Base-by-base conservation (phyloP, 2,329 filamentous ascomycete species). In the Cyclaneusma minus region DNA sequence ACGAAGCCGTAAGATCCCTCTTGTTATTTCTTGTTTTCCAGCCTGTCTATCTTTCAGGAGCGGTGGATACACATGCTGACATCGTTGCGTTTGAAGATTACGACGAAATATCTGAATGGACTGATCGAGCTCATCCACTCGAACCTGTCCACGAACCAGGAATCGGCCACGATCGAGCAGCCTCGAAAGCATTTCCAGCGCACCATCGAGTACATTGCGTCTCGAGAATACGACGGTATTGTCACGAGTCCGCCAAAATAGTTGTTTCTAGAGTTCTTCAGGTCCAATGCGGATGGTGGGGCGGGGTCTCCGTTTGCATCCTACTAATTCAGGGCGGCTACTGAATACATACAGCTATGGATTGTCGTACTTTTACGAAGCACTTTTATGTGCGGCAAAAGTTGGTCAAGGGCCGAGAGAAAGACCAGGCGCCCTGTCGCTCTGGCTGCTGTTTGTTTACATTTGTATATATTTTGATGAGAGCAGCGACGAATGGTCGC, bases 61-160 rank as follows among this genome's bases (percentile, higher is more conserved):
- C n/a, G n/a, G n/a, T n/a, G n/a, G n/a, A 9, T 28, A 8, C 27
- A 16, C 13, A 22, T 24, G 16, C 24, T 20, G 11, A 24, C 26
- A 13, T 11, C n/a, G n/a, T n/a, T n/a, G n/a, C 21, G 10, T 16
- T n/a, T 22, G 23, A 18, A 71, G 66, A 65, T 98, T 20, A 98
- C 89, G 4, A 94, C 79, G 3, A 95, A 95, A 55, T 98, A 95
- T 50, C 68, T 98, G 35, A 98, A 98, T 47, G 89, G 89, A 3
- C 70, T 98, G 26, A 95, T 98, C 46, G 89, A 98, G 56, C 70
- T 98, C 36, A 95, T 98, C 45, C 85, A 98, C 53, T 93, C 84
- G 13, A 98, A 98, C 48, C 64, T 98, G 16, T 76, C 77, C 38
- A 84, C 78, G 30, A 89, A 82, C 47, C 69, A 77, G 42, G 81